Conservation (phyloP, 345 rosid species). For the Melaleuca quinquenervia region DNA sequence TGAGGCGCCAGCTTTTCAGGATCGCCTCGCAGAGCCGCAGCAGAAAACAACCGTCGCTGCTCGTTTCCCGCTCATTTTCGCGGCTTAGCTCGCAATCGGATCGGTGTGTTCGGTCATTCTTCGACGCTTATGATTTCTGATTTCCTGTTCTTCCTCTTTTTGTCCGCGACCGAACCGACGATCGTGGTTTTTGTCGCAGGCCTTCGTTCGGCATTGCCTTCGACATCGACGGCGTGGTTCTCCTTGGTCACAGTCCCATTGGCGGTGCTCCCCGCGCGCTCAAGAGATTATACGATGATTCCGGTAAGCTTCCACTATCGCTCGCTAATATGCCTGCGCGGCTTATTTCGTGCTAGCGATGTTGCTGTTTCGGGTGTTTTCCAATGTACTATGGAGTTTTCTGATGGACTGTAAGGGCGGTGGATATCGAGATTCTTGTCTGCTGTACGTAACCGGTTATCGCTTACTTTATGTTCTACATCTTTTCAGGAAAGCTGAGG, state of each 20-base stretch:
- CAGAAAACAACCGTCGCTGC: constrained; percentile 1
- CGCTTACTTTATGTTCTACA: not conserved
- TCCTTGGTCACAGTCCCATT: constrained; percentile 58
- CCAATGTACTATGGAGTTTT: not conserved
- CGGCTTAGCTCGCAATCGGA: constrained; percentile 2
- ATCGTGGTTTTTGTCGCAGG: constrained; percentile 7
- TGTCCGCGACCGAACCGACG: not conserved
- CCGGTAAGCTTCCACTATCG: constrained; percentile 17
- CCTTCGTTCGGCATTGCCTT: constrained; percentile 68
- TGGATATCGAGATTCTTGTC: not conserved
- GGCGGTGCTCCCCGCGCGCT: constrained; percentile 67
- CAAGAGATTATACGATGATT: constrained; percentile 36
- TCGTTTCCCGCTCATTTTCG: constrained; percentile 24
- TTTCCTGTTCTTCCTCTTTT: not conserved
- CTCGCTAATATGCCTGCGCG: not conserved
- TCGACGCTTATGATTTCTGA: not conserved
- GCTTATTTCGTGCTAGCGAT: not conserved
- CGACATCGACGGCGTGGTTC: constrained; percentile 82
- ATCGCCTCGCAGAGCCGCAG: constrained; percentile 1
- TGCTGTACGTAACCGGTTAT: not conserved
- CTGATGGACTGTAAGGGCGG: not conserved
- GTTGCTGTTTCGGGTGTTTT: not conserved
- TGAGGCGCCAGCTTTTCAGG: not conserved
- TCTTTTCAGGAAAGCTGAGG: constrained; percentile 47
- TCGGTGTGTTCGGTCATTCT: constrained; percentile 7